Conservation (phyloP, 305 asterid species). For the Salvia sclarea region DNA sequence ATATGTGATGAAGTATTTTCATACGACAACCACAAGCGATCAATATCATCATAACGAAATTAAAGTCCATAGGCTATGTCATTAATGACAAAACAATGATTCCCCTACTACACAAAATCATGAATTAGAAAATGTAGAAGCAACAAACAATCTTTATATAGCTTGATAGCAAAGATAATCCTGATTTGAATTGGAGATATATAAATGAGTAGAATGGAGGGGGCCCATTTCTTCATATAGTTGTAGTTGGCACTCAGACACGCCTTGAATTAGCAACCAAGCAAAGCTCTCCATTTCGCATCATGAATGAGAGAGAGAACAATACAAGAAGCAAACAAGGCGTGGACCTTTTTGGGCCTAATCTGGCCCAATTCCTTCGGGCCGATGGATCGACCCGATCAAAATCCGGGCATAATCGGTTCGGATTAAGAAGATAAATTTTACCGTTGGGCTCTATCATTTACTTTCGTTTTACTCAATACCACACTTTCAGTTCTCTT, state of each 20-base stretch:
- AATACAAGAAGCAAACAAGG: not conserved
- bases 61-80: not conserved
- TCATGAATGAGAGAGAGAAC: not conserved
- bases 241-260: no score
- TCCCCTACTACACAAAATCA: not conserved
- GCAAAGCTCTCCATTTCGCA: conserved; percentile 41
- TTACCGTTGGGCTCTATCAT: no score
- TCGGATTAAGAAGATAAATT: no score
- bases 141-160: conserved; percentile 39
- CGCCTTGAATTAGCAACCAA: conserved; percentile 38
- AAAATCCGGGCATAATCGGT: no score
- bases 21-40: no score
- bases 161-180: conserved; percentile 37
- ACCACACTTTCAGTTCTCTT: not conserved
- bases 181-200: not conserved
- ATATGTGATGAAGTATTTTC: not conserved
- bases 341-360: no score
- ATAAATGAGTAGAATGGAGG: conserved; percentile 27
- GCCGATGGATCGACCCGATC: no score
- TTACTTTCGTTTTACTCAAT: not conserved
- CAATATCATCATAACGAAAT: not conserved
- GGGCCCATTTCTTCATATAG: conserved; percentile 34
- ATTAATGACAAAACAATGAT: conserved; percentile 27
- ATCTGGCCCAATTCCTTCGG: no score
- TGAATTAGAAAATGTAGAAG: conserved; percentile 30